A percentile compares a stretch with the other conserved stretches of the same genome.
Evolutionary conservation across 345 rosid species (phyloP).

Genomic region (Lepidium africanum): DNA sequence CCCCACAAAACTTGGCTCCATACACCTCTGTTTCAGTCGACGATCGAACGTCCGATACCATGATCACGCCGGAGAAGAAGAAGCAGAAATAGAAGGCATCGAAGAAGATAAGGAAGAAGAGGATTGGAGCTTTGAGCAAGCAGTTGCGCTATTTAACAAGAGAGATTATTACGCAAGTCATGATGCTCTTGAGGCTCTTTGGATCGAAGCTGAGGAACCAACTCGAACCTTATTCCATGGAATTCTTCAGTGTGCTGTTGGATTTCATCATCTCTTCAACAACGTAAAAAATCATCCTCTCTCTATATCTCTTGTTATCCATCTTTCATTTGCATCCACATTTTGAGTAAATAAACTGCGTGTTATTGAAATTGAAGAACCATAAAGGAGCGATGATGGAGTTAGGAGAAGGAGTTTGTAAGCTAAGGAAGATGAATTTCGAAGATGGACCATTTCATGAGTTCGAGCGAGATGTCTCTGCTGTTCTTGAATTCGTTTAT

Average conservation of each 20-base stretch:
- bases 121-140: slow-evolving; percentile 43
- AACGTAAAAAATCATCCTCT: slow-evolving; percentile 41
- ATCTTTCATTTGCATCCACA: background rate
- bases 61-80: slow-evolving; percentile 13
- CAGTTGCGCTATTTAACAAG: slow-evolving; percentile 54
- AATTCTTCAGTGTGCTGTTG: slow-evolving; percentile 81
- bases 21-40: slow-evolving; percentile 14
- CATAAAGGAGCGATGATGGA: slow-evolving; percentile 98
- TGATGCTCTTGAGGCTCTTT: slow-evolving; percentile 64
- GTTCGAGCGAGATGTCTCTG: slow-evolving; percentile 68
- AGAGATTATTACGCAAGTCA: slow-evolving; percentile 80
- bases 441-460: slow-evolving; percentile 57
- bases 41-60: slow-evolving; percentile 24
- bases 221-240: slow-evolving; percentile 69
- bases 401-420: slow-evolving; percentile 81
- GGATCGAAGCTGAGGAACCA: slow-evolving; percentile 73
- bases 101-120: slow-evolving; percentile 17
- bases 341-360: background rate
- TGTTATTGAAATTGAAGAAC: slow-evolving; percentile 33
- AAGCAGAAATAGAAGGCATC: background rate
- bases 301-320: too few relatives aligned
- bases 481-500: slow-evolving; percentile 66
- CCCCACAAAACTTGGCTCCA: background rate
- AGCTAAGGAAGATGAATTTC: slow-evolving; percentile 78
- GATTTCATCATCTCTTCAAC: slow-evolving; percentile 83